These are phyloP conservation scores for Psidium friedrichsthalianum DNA, from an alignment of 345 rosid genomes.

Conservation along the genomic window DNA sequence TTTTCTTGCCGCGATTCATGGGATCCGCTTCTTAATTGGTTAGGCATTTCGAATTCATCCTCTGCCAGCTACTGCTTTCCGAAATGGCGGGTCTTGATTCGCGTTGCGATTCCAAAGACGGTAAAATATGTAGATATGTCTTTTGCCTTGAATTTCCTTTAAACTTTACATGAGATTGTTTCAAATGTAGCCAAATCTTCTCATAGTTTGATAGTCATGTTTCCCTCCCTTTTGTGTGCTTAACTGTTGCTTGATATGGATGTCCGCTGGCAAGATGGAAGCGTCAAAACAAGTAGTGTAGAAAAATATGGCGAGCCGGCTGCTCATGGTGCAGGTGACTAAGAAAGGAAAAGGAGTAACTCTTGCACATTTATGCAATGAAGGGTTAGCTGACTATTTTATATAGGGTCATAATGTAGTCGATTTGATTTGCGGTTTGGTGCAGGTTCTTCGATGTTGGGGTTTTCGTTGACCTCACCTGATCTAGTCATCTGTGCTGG, in stretches of 20 bases:
- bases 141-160: background rate
- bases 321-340: background rate
- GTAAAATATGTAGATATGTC: slow-evolving; percentile 4
- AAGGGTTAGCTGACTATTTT: background rate
- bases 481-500: slow-evolving; percentile 64
- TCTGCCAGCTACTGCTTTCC: slow-evolving; percentile 2
- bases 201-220: background rate
- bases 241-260: background rate
- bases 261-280: background rate
- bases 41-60: slow-evolving; percentile 10
- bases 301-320: background rate
- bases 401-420: background rate
- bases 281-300: background rate
- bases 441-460: slow-evolving; percentile 52
- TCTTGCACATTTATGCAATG: background rate
- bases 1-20: background rate
- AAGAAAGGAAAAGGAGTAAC: background rate
- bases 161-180: background rate
- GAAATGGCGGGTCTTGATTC: slow-evolving; percentile 28
- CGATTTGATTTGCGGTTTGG: slow-evolving; percentile 3
- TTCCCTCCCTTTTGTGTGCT: background rate
- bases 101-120: slow-evolving; percentile 6
- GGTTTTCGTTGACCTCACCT: slow-evolving; percentile 58
- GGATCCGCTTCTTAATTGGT: background rate
- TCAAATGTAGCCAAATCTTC: background rate